phyloP scores from a whole-genome alignment of 768 basidiomycete genomes.

The Cyclocybe cylindracea region DNA sequence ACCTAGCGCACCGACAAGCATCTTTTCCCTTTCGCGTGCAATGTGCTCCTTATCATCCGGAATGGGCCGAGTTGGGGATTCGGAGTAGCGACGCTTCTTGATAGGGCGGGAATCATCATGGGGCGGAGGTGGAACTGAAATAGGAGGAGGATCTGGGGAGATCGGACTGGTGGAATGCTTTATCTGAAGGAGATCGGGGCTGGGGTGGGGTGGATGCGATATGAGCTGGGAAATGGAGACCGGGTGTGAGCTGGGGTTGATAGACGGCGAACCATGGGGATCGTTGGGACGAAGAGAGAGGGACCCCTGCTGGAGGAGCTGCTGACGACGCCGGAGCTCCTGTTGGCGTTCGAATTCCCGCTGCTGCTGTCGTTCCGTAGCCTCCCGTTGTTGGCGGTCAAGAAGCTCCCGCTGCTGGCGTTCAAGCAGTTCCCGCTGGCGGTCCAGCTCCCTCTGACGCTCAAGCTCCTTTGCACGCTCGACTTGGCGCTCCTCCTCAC shows the following conservation, averaged over 20 bases:
- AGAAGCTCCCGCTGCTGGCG: conserved; percentile 6
- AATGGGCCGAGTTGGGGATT: conserved; percentile 31
- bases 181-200: conserved; percentile 17
- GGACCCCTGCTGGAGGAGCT: conserved; percentile 13
- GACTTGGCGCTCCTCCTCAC: conserved; percentile 10
- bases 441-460: conserved; percentile 18
- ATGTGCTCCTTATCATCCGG: conserved; percentile 28
- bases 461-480: not conserved
- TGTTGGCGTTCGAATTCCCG: conserved; percentile 8
- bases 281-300: conserved; percentile 21
- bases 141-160: conserved; percentile 15
- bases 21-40: conserved; percentile 30
- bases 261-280: conserved; percentile 14
- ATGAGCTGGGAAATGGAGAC: conserved; percentile 23
- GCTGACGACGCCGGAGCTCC: conserved; percentile 6
- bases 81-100: conserved; percentile 47
- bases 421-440: conserved; percentile 16
- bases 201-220: conserved; percentile 19
- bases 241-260: conserved; percentile 14
- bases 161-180: conserved; percentile 13
- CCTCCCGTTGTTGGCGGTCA: conserved; percentile 10
- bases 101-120: conserved; percentile 26
- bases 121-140: conserved; percentile 12
- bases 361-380: conserved; percentile 9
- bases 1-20: conserved; percentile 32